Evolutionary conservation across 805 yeast species (phyloP), one percentile per base, ranked within the genome.

Genomic region (Spathaspora sp.): DNA sequence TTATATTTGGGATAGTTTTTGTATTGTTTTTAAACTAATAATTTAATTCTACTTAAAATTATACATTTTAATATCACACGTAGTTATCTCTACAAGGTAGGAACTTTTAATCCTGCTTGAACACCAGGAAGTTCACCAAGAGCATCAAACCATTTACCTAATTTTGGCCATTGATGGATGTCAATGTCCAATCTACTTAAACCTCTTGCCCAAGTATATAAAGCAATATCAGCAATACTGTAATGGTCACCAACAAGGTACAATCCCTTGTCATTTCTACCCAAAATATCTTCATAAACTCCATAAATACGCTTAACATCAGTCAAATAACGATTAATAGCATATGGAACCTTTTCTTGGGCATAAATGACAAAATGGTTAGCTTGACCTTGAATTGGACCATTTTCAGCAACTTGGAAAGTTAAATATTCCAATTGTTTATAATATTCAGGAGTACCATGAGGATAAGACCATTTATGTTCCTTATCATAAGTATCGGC

Each of bases 311-410:
- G 69, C 26, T 70, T 66, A 8, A 83, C 74, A 57, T 85, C 88
- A 26, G 67, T 70, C 8, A 57, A 49, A 60, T 76, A 85, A 55
- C 88, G 70, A 28, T 77, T 68, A 48, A 79, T 76, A 17, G 74
- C 87, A 59, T 80, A 83, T 19, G 76, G 81, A 44, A 80, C 60
- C 58, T 81, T 77, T 54, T 80, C 87, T 0, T 69, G 64, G 5
- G 85, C 81, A 58, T 52, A 74, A 5, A 50, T 17, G 1, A 52
- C 40, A 60, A 83, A 85, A 60, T 78, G 83, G 53, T 65, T 62
- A 42, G 79, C 80, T 61, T 83, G 87, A 10, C 89, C 88, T 59
- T 77, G 83, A 76, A 77, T 80, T 51, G 88, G 87, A 31, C 85
- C 80, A 23, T 55, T 53, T 48, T 55, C 54, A 7, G 85, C 82